Conservation (phyloP, 306 rosid species). For the Ormosia semicastrata region DNA sequence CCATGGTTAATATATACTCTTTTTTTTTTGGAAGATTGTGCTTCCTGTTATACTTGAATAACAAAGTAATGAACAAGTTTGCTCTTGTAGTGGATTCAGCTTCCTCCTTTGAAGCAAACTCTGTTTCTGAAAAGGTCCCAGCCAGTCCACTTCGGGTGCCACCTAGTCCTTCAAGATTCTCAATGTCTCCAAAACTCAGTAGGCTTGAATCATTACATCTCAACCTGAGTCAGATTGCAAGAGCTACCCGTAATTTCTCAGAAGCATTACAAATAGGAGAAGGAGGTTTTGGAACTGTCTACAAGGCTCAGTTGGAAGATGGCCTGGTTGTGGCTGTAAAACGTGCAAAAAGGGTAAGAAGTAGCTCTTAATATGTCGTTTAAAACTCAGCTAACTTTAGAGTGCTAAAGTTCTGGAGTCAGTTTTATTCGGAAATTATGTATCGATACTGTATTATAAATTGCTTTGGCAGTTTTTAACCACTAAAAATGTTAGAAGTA, state of each 20-base stretch:
- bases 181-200: slow-evolving; percentile 68
- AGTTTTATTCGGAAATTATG: background rate
- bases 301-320: slow-evolving; percentile 77
- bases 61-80: slow-evolving; percentile 26
- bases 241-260: slow-evolving; percentile 87
- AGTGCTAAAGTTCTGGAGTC: slow-evolving; percentile 6
- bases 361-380: background rate
- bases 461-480: slow-evolving; percentile 10
- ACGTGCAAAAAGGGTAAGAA: slow-evolving; percentile 81
- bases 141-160: slow-evolving; percentile 83
- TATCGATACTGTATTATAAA: background rate
- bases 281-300: slow-evolving; percentile 97
- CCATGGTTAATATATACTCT: background rate
- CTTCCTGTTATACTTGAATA: slow-evolving; percentile 12
- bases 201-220: slow-evolving; percentile 80
- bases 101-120: slow-evolving; percentile 53
- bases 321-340: slow-evolving; percentile 80
- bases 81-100: slow-evolving; percentile 60
- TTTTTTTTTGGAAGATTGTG: background rate
- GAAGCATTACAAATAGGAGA: slow-evolving; percentile 69
- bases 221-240: slow-evolving; percentile 62
- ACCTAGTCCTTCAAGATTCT: slow-evolving; percentile 80
- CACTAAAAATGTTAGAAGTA: background rate
- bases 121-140: slow-evolving; percentile 56
- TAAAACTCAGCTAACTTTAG: background rate